Conservation (phyloP, 495 filamentous ascomycete genomes). For the Annulohypoxylon nitens region DNA sequence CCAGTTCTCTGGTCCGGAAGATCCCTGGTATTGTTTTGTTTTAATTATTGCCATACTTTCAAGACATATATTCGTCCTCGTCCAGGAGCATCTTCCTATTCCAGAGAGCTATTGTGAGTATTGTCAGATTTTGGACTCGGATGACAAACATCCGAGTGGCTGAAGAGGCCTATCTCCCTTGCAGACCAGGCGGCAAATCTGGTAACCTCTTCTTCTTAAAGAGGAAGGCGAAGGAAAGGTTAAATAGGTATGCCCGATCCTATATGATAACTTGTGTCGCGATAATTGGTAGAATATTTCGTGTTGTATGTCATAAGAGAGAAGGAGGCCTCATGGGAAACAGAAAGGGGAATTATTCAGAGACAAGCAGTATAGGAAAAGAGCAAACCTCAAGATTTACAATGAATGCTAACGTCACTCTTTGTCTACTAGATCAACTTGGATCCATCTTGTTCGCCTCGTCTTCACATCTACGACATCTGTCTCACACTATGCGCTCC, state of each 20-base stretch:
- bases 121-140: slow-evolving; percentile 15
- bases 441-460: slow-evolving; percentile 11
- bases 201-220: slow-evolving; percentile 24
- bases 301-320: slow-evolving; percentile 9
- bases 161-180: slow-evolving; percentile 8
- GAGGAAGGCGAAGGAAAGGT: slow-evolving; percentile 1
- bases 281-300: background rate
- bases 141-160: slow-evolving; percentile 3
- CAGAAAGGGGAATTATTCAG: slow-evolving; percentile 4
- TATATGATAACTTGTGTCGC: slow-evolving; percentile 19
- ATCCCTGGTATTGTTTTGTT: slow-evolving; percentile 43
- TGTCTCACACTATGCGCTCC: slow-evolving; percentile 13
- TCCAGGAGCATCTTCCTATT: slow-evolving; percentile 6
- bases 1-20: slow-evolving; percentile 46
- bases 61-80: slow-evolving; percentile 26
- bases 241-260: slow-evolving; percentile 11
- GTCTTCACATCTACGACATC: background rate
- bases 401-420: slow-evolving; percentile 16
- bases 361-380: slow-evolving; percentile 1
- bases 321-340: slow-evolving; percentile 2
- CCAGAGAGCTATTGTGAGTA: slow-evolving; percentile 5
- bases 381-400: slow-evolving; percentile 8
- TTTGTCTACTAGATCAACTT: slow-evolving; percentile 14
- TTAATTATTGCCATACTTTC: slow-evolving; percentile 36
- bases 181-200: slow-evolving; percentile 12